Percentiles rank a stretch among this genome's conserved stretches.
Evolutionary conservation across 345 rosid species (phyloP).

Genomic region (Eutrema heterophyllum): DNA sequence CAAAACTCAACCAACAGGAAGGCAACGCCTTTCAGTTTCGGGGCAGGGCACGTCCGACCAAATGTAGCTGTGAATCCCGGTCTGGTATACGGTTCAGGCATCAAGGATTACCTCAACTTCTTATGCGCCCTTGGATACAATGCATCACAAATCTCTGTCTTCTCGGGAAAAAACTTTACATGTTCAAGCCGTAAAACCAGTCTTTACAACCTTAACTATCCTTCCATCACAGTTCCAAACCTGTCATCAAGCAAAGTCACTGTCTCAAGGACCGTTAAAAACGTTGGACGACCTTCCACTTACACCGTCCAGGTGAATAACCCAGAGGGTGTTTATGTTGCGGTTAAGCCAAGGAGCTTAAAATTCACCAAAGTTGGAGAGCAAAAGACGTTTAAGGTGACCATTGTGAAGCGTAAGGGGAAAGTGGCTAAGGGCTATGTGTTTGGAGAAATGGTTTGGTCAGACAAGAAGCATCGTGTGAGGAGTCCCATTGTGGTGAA

Average conservation of each 20-base stretch:
- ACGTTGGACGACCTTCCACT: too few species aligned
- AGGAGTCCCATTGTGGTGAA: constrained; percentile 59
- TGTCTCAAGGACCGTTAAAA: constrained; percentile 27
- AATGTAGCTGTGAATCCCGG: constrained; percentile 81
- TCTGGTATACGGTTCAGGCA: constrained; percentile 52
- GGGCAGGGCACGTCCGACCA: constrained; percentile 84
- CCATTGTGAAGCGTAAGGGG: constrained; percentile 20
- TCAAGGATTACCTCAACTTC: constrained; percentile 60
- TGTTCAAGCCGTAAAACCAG: constrained; percentile 40
- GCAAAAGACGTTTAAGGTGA: constrained; percentile 51
- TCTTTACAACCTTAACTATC: constrained; percentile 69
- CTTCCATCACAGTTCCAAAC: constrained; percentile 61
- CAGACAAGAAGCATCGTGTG: constrained; percentile 56
- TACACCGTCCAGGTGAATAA: too few species aligned
- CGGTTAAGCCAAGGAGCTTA: constrained; percentile 46
- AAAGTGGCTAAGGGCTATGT: constrained; percentile 31
- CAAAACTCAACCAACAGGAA: constrained; percentile 33
- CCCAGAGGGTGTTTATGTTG: constrained; percentile 8
- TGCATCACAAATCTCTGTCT: constrained; percentile 35
- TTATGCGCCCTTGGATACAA: constrained; percentile 69
- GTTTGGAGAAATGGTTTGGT: constrained; percentile 68
- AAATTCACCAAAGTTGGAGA: constrained; percentile 50
- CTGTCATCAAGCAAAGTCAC: constrained; percentile 27
- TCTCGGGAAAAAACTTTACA: constrained; percentile 32
- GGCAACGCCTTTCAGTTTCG: constrained; percentile 70